phyloP scores from a whole-genome alignment of 148 eudicot species.

The Cornus suecica region DNA sequence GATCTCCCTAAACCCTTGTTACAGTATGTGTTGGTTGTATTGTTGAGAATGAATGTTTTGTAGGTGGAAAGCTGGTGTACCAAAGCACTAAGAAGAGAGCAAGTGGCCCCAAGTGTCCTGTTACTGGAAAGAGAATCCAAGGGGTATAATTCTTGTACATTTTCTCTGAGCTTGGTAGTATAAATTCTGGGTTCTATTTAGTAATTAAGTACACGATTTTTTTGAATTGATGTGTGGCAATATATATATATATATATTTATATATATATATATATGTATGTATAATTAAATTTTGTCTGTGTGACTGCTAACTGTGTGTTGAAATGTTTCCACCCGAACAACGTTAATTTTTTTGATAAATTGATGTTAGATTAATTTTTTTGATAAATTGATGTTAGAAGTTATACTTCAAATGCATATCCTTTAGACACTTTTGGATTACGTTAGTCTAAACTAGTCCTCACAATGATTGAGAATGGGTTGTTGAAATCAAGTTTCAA shows the following conservation, averaged over 20 bases:
- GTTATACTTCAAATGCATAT: neutral
- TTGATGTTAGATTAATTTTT: neutral
- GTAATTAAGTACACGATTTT: no score
- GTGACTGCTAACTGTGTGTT: neutral
- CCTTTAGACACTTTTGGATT: neutral
- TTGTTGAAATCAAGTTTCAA: neutral
- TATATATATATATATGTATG: no score
- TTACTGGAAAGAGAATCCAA: constrained; percentile 81
- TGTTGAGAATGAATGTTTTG: neutral
- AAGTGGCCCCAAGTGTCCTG: constrained; percentile 71
- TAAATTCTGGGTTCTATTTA: neutral
- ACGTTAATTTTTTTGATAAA: neutral
- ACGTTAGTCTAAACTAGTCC: neutral
- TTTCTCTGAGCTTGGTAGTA: neutral
- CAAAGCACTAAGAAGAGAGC: constrained; percentile 73
- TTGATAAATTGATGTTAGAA: neutral
- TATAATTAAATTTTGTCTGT: neutral
- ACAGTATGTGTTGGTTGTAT: neutral
- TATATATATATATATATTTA: no score
- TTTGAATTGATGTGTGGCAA: neutral
- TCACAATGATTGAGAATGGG: neutral
- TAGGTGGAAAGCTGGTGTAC: constrained; percentile 65
- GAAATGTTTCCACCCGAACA: neutral
- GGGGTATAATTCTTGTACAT: constrained; percentile 41
- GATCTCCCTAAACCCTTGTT: neutral